Base-by-base conservation (phyloP, 2,329 filamentous ascomycete species). In the Emmonsiellopsis sp. region DNA sequence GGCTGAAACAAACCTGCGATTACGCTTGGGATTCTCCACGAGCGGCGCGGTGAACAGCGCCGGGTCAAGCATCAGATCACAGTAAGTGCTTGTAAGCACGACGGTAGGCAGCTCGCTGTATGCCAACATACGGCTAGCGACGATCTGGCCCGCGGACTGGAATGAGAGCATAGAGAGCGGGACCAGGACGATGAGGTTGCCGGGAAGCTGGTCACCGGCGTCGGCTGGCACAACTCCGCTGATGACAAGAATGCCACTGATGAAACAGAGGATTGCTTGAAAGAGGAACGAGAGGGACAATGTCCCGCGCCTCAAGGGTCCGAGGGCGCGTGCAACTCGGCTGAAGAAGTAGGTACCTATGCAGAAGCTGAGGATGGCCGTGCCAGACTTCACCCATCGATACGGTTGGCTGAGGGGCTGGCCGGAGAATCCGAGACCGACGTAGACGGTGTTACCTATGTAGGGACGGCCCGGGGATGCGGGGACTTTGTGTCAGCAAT, bases 361-460 rank as follows among this genome's bases (percentile, higher is more conserved):
- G 42, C 58, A 60, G 55, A 63, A 64, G 34, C 58, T 53, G 20
- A 55, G 54, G 43, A 64, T 62, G n/a, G 63, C 53, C n/a, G 57
- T 59, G 46, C 62, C 55, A 8, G 62, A 63, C 42, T 65, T 64
- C 55, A 57, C 55, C 48, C 59, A 63, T 50, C 59, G 59, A 38
- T 60, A 60, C 10, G 54, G 44, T 40, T 61, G 61, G 26, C 55
- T 58, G 31, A 57, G 52, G 42, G 62, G 63, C 51, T 62, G 62
- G 11, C 60, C 59, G 31, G 53, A 57, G 9, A 63, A 43, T 45
- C 63, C 63, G 10, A 63, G 59, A 10, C 56, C 62, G 8, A 61
- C 58, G 51, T 64, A 65, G 41, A 65, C 48, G 10, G 62, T 63
- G 54, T 65, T 64, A 6, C 62, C 63, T 65, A 46, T 16, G 16